Evolutionary conservation across 1,139 yeast species (phyloP), one percentile per base, ranked within the genome.

Genomic region (Diutina sp.): DNA sequence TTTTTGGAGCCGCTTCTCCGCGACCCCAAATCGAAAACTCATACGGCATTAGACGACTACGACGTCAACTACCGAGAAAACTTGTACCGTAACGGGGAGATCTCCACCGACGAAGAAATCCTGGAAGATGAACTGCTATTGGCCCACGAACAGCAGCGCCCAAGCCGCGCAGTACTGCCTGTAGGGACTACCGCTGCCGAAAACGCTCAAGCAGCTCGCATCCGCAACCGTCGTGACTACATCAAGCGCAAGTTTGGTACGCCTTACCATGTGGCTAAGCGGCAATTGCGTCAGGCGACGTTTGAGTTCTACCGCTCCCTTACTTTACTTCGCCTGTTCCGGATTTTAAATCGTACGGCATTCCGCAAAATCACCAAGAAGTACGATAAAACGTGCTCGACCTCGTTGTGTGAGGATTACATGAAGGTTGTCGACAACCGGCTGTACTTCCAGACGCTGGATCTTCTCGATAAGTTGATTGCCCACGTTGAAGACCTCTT

Each of bases 281-380:
- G 84, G 59, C 88, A 88, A 67, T 72, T 93, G 56, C 87, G 89
- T 62, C 78, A 79, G 46, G 97, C 97, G 0, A 69, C 89, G 14
- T 73, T 85, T 58, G 97, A 91, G 65, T 85, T 81, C 62, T 93
- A 91, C 68, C 77, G 96, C 57, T 83, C 88, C 9, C 72, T 93
- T 59, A 90, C 91, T 61, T 74, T 93, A 54, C 74, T 93, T 57
- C 83, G 84, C 62, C 87, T 95, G 1, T 93, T 84, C 67, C 78
- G 89, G 60, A 77, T 84, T 52, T 70, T 91, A 62, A 93, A 93
- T 68, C 77, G 90, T 46, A 90, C 96, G 0, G 99, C 95, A 0
- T 83, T 91, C 64, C 79, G 97, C 58, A 93, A 93, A 65, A 84
- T 93, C 65, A 77, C 90, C 57, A 93, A 93, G 66, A 93, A 93